These are phyloP conservation scores for Fragaria vesca DNA, from an alignment of 306 rosid species.

Conservation along the genomic window DNA sequence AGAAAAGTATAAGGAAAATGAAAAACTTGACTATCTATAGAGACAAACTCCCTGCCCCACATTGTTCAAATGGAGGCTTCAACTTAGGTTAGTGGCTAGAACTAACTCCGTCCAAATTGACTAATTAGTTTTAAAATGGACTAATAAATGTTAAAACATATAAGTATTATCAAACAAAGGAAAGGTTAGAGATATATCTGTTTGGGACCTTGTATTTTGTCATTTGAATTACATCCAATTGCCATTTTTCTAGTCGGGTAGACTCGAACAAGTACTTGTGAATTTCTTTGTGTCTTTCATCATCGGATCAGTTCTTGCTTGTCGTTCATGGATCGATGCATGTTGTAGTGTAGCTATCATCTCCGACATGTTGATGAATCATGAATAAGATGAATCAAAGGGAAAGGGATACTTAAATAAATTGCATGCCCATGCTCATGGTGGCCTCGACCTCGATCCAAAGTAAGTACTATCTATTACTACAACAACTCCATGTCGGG, in stretches of 20 bases:
- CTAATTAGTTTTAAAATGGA: background rate
- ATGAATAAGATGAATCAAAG: background rate
- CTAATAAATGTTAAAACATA: background rate
- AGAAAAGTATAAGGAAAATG: background rate
- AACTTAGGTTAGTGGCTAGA: background rate
- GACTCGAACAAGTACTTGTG: background rate
- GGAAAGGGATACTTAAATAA: background rate
- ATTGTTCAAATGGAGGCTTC: background rate
- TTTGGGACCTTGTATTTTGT: too few species aligned
- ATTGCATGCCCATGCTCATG: background rate
- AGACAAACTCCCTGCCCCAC: background rate
- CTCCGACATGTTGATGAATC: background rate
- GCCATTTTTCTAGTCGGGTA: background rate
- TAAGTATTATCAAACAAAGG: background rate
- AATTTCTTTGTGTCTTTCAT: background rate
- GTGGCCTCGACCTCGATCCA: background rate
- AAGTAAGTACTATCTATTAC: background rate
- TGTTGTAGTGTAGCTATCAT: background rate
- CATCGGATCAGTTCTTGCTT: too few species aligned
- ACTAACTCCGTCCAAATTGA: background rate
- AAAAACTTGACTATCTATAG: background rate
- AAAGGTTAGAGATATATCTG: background rate
- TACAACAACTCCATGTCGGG: conserved; percentile 16
- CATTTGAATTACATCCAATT: background rate
- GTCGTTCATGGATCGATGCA: background rate